These are phyloP conservation scores for Torrubiella hemipterigena DNA, from an alignment of 2,329 filamentous ascomycete genomes.

Conservation along the genomic window DNA sequence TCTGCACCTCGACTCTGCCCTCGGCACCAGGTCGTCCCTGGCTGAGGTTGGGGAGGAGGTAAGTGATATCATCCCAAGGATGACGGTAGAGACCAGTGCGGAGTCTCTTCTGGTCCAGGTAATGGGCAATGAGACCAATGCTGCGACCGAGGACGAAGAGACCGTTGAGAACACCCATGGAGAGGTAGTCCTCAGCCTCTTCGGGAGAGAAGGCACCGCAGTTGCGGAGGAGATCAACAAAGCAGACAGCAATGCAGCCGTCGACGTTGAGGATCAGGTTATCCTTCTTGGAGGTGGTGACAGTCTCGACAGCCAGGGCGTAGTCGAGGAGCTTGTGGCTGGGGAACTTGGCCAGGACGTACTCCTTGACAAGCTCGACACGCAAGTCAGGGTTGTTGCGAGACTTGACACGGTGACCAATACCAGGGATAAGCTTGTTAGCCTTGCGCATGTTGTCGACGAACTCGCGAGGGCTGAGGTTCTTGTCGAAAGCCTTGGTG, in stretches of 20 bases:
- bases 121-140: slow-evolving; percentile 99
- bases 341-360: slow-evolving; percentile 94
- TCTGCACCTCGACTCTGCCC: slow-evolving; percentile 80
- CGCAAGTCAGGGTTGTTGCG: slow-evolving; percentile 99
- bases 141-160: slow-evolving; percentile 94
- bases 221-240: slow-evolving; percentile 94
- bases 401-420: slow-evolving; percentile 98
- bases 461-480: slow-evolving; percentile 94
- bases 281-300: slow-evolving; percentile 99
- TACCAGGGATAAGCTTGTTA: slow-evolving; percentile 99
- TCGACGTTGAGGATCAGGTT: slow-evolving; percentile 99
- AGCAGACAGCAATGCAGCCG: slow-evolving; percentile 96
- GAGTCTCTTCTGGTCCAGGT: slow-evolving; percentile 98
- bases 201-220: slow-evolving; percentile 92
- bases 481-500: slow-evolving; percentile 96
- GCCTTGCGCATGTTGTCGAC: slow-evolving; percentile 98
- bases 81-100: slow-evolving; percentile 97
- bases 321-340: slow-evolving; percentile 98
- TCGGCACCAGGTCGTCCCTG: slow-evolving; percentile 62
- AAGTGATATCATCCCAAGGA: slow-evolving; percentile 98
- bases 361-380: slow-evolving; percentile 99
- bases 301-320: slow-evolving; percentile 91
- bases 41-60: slow-evolving; percentile 72
- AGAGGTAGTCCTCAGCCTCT: slow-evolving; percentile 97
- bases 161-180: slow-evolving; percentile 98